A percentile compares a stretch with the other conserved stretches of the same genome.
Evolutionary conservation across 257 asterid genomes (phyloP).

Genomic region (Rubia yunnanensis): DNA sequence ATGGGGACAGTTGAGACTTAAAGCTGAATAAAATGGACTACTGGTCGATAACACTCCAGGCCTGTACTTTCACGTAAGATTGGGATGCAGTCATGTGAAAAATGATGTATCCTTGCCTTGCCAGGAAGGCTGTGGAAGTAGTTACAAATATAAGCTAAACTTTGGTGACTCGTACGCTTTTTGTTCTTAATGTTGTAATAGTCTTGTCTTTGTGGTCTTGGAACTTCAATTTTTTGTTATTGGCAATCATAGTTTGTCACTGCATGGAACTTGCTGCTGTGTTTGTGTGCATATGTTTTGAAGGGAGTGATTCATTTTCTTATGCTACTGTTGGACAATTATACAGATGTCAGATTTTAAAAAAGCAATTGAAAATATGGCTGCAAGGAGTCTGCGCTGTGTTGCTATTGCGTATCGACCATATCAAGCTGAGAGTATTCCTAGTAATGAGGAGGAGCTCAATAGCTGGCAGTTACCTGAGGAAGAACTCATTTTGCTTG

Average conservation of each 20-base stretch:
- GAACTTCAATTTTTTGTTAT: neutral
- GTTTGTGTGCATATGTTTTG: too few species aligned
- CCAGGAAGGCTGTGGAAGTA: neutral
- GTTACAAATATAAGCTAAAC: neutral
- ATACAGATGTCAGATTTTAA: conserved; percentile 43
- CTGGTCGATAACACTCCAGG: too few species aligned
- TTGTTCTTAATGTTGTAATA: neutral
- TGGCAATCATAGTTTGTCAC: too few species aligned
- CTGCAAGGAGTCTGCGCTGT: conserved; percentile 77
- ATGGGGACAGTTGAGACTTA: neutral
- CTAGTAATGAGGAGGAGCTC: conserved; percentile 56
- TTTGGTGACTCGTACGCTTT: neutral
- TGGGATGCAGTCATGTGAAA: neutral
- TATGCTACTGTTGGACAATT: neutral
- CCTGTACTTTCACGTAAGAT: neutral
- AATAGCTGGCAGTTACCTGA: conserved; percentile 80
- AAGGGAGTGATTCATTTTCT: neutral
- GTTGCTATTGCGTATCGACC: conserved; percentile 75
- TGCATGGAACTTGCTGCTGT: too few species aligned
- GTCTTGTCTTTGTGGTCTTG: neutral
- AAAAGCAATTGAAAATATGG: conserved; percentile 78
- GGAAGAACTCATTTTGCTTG: conserved; percentile 67
- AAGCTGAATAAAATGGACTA: neutral
- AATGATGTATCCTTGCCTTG: neutral
- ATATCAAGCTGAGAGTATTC: conserved; percentile 46